Evolutionary conservation across 2,329 filamentous ascomycete species (phyloP).

Genomic region (Nannizzia gypsea): DNA sequence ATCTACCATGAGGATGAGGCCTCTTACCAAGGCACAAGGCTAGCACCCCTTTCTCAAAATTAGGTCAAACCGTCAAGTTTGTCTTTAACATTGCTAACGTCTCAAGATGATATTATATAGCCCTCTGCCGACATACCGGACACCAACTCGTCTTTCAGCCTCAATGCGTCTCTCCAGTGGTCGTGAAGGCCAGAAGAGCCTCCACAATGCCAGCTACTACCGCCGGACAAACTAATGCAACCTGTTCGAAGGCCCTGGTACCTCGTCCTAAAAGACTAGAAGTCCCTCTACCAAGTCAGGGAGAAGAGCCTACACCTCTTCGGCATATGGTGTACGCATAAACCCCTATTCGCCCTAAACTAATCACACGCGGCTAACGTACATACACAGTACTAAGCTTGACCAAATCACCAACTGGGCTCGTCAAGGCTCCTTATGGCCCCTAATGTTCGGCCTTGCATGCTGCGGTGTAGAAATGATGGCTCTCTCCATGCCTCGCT

Average conservation of each 20-base stretch:
- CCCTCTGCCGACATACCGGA: background rate
- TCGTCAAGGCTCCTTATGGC: conserved; percentile 74
- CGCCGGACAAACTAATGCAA: background rate
- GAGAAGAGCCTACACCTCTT: background rate
- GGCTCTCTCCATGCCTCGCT: conserved; percentile 75
- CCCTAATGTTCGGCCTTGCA: conserved; percentile 76
- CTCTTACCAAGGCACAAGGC: background rate
- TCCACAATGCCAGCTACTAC: background rate
- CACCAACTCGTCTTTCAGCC: background rate
- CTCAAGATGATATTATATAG: background rate
- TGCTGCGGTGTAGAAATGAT: conserved; percentile 92
- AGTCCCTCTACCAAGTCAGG: background rate
- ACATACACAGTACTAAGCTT: conserved; percentile 51
- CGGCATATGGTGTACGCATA: background rate
- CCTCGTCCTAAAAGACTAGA: background rate
- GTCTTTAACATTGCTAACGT: background rate
- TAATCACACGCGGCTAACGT: background rate
- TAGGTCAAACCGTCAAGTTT: background rate
- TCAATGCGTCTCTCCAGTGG: background rate
- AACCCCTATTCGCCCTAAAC: too few relatives aligned
- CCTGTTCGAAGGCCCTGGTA: background rate
- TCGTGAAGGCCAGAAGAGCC: background rate
- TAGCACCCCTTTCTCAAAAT: background rate
- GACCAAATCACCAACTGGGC: conserved; percentile 76
- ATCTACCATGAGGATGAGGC: background rate